Base-by-base conservation (phyloP, 202 grass and related monocot genomes). In the Hordeum pubiflorum region DNA sequence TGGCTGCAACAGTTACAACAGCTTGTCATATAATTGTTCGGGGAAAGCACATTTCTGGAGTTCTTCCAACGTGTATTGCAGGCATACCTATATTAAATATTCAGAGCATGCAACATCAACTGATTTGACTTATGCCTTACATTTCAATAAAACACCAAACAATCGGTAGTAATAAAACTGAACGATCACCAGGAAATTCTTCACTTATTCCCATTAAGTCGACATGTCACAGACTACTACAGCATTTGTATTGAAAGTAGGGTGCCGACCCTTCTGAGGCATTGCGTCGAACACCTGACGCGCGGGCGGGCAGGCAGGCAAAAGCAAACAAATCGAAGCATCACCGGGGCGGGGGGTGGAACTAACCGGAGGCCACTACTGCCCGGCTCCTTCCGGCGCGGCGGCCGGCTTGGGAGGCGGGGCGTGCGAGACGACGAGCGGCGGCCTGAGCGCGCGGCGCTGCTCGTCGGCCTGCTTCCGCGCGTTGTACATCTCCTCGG, bases 401-500 rank as follows among this genome's bases (percentile, higher is more conserved):
- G 66, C 32, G 9, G 72, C 6, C 38, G 52, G 58, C 58, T 10
- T 10, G 3, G 83, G 56, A 24, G 57, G 69, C 50, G 78, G 27
- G 22, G 65, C 34, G 81, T 97, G 94, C 10, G 75, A 84, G 58
- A 92, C 76, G 74, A 97, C 84, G 43, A 97, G 82, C 21, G 94
- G 94, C 13, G 92, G 90, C 36, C 90, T 89, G 29, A 85, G 84
- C 9, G 94, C 88, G 72, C 83, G 86, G n/a, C 86, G 83, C 71
- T 91, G 81, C 84, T 87, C 94, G 57, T 91, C 82, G n/a, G 88
- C 86, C 67, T 91, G 84, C 88, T 85, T 97, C 64, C 92, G 83
- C 24, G 88, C 82, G 72, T 87, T 68, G 76, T 93, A 91, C 94
- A 94, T 97, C 76, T 87, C 94, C 84, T 93, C 36, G 11, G 94